Evolutionary conservation across 2,329 filamentous ascomycete species (phyloP).

Genomic region (Hymenoscyphus albidus): DNA sequence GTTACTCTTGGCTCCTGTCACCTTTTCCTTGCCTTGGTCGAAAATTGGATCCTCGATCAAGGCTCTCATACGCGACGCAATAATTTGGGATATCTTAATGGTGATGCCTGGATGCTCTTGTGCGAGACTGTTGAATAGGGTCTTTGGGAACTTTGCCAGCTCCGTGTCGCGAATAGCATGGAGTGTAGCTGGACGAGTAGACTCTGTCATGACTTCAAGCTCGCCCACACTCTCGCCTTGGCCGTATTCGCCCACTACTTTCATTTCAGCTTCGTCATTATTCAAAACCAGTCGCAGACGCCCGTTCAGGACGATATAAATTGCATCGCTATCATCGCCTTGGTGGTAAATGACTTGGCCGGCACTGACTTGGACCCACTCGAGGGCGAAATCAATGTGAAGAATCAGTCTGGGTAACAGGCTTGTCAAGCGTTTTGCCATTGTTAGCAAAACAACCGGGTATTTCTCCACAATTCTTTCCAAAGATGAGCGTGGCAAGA

Average conservation of each 20-base stretch:
- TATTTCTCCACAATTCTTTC: constrained; percentile 92
- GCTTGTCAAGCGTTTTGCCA: constrained; percentile 91
- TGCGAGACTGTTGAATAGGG: constrained; percentile 93
- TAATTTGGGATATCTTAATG: constrained; percentile 98
- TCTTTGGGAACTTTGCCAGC: constrained; percentile 91
- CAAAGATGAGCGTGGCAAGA: constrained; percentile 77
- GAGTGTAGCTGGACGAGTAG: constrained; percentile 80
- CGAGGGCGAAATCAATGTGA: constrained; percentile 96
- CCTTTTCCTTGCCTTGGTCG: constrained; percentile 60
- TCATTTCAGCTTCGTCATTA: constrained; percentile 73
- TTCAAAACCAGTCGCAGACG: constrained; percentile 82
- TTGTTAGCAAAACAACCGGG: constrained; percentile 86
- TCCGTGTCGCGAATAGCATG: constrained; percentile 97
- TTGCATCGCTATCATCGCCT: constrained; percentile 93
- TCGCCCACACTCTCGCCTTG: constrained; percentile 98
- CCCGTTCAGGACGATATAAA: constrained; percentile 95
- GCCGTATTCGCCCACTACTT: constrained; percentile 85
- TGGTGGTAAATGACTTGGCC: constrained; percentile 94
- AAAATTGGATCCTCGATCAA: constrained; percentile 77
- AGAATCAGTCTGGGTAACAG: constrained; percentile 84
- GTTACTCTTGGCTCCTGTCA: constrained; percentile 55
- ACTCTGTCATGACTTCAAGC: constrained; percentile 94
- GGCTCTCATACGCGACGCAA: constrained; percentile 88
- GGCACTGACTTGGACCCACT: constrained; percentile 96
- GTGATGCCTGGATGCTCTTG: constrained; percentile 97